Conservation (phyloP, 768 basidiomycete genomes). For the Crassisporium funariophilum region DNA sequence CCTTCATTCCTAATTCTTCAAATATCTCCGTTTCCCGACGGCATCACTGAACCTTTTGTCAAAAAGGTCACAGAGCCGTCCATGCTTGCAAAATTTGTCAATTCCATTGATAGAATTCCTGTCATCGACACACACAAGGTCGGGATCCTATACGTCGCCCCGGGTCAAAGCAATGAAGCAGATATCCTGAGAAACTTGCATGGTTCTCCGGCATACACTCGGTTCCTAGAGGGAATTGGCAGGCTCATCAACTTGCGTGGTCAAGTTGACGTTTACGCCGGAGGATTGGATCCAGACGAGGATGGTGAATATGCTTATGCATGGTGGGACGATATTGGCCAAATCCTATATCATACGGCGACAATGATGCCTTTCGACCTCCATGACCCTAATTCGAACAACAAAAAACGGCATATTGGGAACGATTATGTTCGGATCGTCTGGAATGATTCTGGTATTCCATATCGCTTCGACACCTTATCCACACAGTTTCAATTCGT, state of each 20-base stretch:
- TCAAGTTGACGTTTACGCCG: constrained; percentile 90
- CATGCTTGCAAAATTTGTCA: constrained; percentile 58
- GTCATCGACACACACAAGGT: constrained; percentile 98
- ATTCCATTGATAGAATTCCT: constrained; percentile 77
- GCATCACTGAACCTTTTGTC: constrained; percentile 37
- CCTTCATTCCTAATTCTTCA: constrained; percentile 87
- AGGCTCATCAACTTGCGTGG: constrained; percentile 85
- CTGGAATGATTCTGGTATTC: constrained; percentile 94
- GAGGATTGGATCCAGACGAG: constrained; percentile 86
- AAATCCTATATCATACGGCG: constrained; percentile 93
- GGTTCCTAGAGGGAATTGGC: constrained; percentile 90
- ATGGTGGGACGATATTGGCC: constrained; percentile 98
- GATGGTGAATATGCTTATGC: constrained; percentile 98
- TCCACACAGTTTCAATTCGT: constrained; percentile 94
- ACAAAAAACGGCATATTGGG: constrained; percentile 95
- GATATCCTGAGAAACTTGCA: constrained; percentile 90
- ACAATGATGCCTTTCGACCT: constrained; percentile 91
- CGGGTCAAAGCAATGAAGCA: constrained; percentile 80
- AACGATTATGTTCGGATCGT: constrained; percentile 96
- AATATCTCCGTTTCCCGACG: constrained; percentile 67
- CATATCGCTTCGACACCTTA: constrained; percentile 91
- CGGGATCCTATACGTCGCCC: constrained; percentile 93
- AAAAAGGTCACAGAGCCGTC: constrained; percentile 52
- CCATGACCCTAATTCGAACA: constrained; percentile 68
- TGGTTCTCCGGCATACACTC: constrained; percentile 93